Conservation (phyloP, 208 protist genomes). For the Acanthamoeba sp. region DNA sequence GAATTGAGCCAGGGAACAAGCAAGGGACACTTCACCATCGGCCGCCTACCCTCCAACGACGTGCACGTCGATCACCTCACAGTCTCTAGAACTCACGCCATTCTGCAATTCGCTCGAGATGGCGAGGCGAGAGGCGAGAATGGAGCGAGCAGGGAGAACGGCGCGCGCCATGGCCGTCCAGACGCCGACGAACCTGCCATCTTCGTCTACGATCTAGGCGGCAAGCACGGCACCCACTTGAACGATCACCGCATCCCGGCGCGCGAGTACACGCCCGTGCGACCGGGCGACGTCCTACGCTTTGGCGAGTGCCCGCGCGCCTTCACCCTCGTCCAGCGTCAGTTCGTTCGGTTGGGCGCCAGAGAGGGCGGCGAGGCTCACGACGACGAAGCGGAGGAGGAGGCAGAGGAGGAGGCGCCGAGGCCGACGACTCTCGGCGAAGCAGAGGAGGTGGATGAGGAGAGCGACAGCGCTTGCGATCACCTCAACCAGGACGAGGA, state of each 20-base stretch:
- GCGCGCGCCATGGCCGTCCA: too few species aligned
- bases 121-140: background rate
- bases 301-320: constrained; percentile 32
- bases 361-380: too few species aligned
- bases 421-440: too few species aligned
- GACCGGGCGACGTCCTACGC: background rate
- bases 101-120: constrained; percentile 24
- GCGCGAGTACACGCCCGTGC: background rate
- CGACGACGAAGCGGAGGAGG: background rate
- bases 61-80: constrained; percentile 12
- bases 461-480: constrained; percentile 17
- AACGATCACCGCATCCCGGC: constrained; percentile 40
- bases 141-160: background rate
- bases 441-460: background rate
- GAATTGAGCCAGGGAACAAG: background rate
- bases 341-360: background rate
- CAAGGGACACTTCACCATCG: constrained; percentile 9
- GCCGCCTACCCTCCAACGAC: background rate
- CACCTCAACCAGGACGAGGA: constrained; percentile 56
- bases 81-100: background rate
- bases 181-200: background rate
- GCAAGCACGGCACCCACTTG: background rate
- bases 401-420: background rate
- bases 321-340: constrained; percentile 1
- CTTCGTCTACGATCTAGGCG: background rate